These are phyloP conservation scores for Botrytis elliptica DNA, from an alignment of 2,329 filamentous ascomycete genomes.

Conservation along the genomic window DNA sequence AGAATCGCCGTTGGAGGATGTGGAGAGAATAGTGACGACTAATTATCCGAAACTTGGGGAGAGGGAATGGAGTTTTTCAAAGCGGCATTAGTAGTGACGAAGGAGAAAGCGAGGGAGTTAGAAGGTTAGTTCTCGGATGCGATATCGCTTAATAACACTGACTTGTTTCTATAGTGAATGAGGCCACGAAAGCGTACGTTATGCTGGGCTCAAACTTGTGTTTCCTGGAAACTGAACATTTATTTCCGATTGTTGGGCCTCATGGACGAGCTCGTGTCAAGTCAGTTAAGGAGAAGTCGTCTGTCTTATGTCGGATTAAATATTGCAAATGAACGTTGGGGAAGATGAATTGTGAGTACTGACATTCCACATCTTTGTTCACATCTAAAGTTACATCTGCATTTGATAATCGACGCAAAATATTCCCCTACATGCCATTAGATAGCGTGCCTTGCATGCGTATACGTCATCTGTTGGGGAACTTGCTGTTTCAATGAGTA, in stretches of 20 bases:
- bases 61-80: neutral
- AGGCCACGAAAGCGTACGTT: neutral
- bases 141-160: neutral
- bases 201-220: no score
- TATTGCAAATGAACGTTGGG: accelerated
- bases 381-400: neutral
- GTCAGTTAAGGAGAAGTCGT: neutral
- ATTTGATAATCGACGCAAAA: neutral
- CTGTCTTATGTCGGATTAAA: neutral
- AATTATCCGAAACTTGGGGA: neutral
- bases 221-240: neutral
- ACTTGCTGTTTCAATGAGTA: accelerated
- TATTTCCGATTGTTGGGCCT: neutral
- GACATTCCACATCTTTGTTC: no score
- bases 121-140: neutral
- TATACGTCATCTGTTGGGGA: neutral
- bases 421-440: neutral
- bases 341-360: neutral
- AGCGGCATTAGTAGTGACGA: no score
- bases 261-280: neutral
- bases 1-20: neutral
- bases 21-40: neutral
- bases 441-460: accelerated
- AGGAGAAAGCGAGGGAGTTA: neutral
- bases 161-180: neutral